Evolutionary conservation across 2,329 filamentous ascomycete genomes (phyloP).

Genomic region (Trichoderma polysporum): DNA sequence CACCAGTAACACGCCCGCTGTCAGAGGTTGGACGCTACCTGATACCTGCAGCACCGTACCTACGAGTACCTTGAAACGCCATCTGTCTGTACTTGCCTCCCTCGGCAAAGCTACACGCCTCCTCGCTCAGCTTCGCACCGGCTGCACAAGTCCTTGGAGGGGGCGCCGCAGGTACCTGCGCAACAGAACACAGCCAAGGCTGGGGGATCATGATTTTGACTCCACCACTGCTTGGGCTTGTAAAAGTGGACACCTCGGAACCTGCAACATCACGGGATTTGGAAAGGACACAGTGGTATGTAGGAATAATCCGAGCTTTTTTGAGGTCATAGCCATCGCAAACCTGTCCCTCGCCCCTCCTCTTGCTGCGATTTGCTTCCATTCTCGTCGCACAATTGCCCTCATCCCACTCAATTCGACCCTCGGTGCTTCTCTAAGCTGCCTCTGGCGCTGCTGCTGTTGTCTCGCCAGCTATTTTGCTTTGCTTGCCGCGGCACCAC

Average conservation of each 20-base stretch:
- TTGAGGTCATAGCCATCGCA: constrained; percentile 32
- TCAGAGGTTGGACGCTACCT: not conserved
- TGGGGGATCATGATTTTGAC: constrained; percentile 7
- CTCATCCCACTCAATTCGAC: constrained; percentile 8
- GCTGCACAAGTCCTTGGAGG: constrained; percentile 5
- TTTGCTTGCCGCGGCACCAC: not conserved
- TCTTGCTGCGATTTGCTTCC: not conserved
- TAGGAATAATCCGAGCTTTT: constrained; percentile 26
- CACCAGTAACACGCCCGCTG: not conserved
- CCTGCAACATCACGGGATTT: constrained; percentile 37
- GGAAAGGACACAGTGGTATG: constrained; percentile 42
- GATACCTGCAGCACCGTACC: not conserved
- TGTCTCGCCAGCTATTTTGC: not conserved
- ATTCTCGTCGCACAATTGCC: constrained; percentile 17
- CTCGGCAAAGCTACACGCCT: constrained; percentile 6
- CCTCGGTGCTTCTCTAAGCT: not conserved
- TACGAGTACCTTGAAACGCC: too few relatives aligned
- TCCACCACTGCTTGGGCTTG: constrained; percentile 7
- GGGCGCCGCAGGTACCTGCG: constrained; percentile 15
- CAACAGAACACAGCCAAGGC: not conserved
- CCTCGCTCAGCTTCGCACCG: not conserved
- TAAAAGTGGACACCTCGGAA: constrained; percentile 30
- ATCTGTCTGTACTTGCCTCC: constrained; percentile 1
- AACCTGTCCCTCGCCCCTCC: constrained; percentile 7
- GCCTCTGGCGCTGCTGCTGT: not conserved